Evolutionary conservation across 805 yeast species (phyloP).

Genomic region (Saccharomycopsis sp.): DNA sequence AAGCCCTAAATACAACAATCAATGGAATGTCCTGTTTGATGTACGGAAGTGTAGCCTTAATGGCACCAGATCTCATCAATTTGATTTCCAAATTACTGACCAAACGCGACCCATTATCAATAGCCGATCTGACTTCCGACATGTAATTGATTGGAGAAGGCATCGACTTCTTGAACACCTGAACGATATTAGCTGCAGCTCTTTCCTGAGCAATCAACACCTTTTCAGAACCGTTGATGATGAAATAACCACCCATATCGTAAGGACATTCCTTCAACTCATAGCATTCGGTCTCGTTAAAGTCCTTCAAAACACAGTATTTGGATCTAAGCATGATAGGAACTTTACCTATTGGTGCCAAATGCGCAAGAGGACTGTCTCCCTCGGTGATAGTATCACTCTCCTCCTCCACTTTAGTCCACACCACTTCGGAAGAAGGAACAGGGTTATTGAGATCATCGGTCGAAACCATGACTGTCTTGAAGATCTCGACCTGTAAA

Average conservation of each 20-base stretch:
- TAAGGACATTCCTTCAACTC: constrained; percentile 97
- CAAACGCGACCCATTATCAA: constrained; percentile 94
- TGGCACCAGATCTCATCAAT: constrained; percentile 80
- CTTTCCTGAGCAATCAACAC: constrained; percentile 98
- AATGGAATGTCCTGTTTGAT: constrained; percentile 96
- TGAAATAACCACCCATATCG: constrained; percentile 99
- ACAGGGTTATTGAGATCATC: constrained; percentile 49
- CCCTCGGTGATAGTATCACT: constrained; percentile 44
- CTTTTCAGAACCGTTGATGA: constrained; percentile 96
- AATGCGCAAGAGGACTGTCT: constrained; percentile 39
- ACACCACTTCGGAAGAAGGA: constrained; percentile 48
- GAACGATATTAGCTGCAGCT: constrained; percentile 97
- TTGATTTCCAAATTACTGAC: constrained; percentile 93
- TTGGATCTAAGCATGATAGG: constrained; percentile 97
- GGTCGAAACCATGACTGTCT: constrained; percentile 75
- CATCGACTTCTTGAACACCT: constrained; percentile 95
- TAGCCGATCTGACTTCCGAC: constrained; percentile 94
- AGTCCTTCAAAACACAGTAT: constrained; percentile 86
- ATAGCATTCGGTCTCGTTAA: constrained; percentile 88
- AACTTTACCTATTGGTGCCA: constrained; percentile 84
- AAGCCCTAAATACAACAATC: constrained; percentile 93
- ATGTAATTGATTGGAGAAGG: constrained; percentile 94
- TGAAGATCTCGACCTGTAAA: constrained; percentile 90
- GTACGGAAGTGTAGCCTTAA: constrained; percentile 93
- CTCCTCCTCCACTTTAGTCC: constrained; percentile 45